Evolutionary conservation across 2,329 filamentous ascomycete genomes (phyloP).

Genomic region (Domatiomyces catenatus): DNA sequence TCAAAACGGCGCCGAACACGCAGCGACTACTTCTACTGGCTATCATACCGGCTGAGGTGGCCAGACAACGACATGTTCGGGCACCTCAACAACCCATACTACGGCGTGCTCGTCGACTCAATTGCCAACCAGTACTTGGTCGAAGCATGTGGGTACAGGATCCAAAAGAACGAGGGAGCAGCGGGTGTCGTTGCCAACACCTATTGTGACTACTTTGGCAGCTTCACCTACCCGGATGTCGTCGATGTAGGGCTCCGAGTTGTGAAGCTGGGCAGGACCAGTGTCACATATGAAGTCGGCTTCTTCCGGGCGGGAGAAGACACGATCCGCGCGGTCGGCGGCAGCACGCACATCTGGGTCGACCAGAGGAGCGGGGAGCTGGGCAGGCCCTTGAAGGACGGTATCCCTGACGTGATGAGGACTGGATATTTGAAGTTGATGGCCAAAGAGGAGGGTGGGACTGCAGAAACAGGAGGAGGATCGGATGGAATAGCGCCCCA

Average conservation of each 20-base stretch:
- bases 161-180: slow-evolving; percentile 54
- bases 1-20: slow-evolving; percentile 14
- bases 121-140: slow-evolving; percentile 83
- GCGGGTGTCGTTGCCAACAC: slow-evolving; percentile 66
- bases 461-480: background rate
- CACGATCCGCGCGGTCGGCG: slow-evolving; percentile 66
- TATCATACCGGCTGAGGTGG: slow-evolving; percentile 15
- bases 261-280: slow-evolving; percentile 68
- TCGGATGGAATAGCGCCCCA: slow-evolving; percentile 4
- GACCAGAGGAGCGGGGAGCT: slow-evolving; percentile 46
- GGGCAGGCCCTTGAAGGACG: slow-evolving; percentile 44
- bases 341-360: slow-evolving; percentile 82
- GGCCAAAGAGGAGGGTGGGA: slow-evolving; percentile 1
- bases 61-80: slow-evolving; percentile 84
- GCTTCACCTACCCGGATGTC: slow-evolving; percentile 65
- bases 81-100: slow-evolving; percentile 83
- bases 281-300: slow-evolving; percentile 78
- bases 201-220: slow-evolving; percentile 71
- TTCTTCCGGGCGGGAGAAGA: slow-evolving; percentile 64
- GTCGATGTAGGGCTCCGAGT: slow-evolving; percentile 71
- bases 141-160: slow-evolving; percentile 57
- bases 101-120: slow-evolving; percentile 77
- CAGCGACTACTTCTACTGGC: slow-evolving; percentile 13
- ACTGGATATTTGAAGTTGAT: slow-evolving; percentile 4
- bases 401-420: slow-evolving; percentile 37